Percentiles rank a stretch among this genome's conserved stretches.
phyloP scores from a whole-genome alignment of 2,329 filamentous ascomycete species.

The Colletotrichum zoysiae region DNA sequence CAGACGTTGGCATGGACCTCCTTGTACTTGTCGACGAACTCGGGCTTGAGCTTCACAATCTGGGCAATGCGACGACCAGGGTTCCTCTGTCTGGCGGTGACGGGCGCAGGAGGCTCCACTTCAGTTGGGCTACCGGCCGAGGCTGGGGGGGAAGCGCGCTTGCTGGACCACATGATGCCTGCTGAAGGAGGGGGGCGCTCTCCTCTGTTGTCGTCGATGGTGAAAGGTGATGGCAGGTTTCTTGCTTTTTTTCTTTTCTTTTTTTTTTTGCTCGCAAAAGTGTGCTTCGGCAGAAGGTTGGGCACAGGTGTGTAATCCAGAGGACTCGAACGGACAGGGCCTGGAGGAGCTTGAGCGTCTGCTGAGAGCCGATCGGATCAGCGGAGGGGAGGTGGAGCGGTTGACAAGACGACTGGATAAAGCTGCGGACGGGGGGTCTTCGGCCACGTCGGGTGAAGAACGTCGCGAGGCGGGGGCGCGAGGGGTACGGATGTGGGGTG shows the following conservation, averaged over 20 bases:
- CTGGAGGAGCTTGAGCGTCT: conserved; percentile 29
- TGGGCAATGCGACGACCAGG: conserved; percentile 74
- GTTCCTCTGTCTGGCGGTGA: conserved; percentile 49
- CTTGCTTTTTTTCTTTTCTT: neutral
- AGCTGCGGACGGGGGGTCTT: conserved; percentile 12
- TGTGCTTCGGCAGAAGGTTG: conserved; percentile 32
- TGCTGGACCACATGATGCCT: conserved; percentile 35
- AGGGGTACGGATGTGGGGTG: conserved; percentile 35
- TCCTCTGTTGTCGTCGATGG: conserved; percentile 21
- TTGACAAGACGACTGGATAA: conserved; percentile 10
- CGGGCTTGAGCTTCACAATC: conserved; percentile 78
- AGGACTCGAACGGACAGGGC: conserved; percentile 19
- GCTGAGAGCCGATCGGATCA: conserved; percentile 33
- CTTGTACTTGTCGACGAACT: conserved; percentile 77
- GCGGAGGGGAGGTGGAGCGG: conserved; percentile 7
- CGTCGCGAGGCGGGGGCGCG: conserved; percentile 40
- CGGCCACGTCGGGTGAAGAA: conserved; percentile 37
- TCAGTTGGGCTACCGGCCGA: conserved; percentile 28
- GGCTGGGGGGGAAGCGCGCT: conserved; percentile 35
- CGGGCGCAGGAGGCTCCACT: conserved; percentile 32
- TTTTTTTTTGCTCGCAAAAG: conserved; percentile 9
- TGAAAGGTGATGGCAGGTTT: neutral
- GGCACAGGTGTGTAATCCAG: conserved; percentile 23
- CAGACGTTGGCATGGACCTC: conserved; percentile 79
- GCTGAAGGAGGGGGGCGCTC: neutral